Percentiles rank a stretch among this genome's conserved stretches.
These are phyloP conservation scores for Forsythia viridissima DNA, from an alignment of 257 asterid species.

Conservation along the genomic window DNA sequence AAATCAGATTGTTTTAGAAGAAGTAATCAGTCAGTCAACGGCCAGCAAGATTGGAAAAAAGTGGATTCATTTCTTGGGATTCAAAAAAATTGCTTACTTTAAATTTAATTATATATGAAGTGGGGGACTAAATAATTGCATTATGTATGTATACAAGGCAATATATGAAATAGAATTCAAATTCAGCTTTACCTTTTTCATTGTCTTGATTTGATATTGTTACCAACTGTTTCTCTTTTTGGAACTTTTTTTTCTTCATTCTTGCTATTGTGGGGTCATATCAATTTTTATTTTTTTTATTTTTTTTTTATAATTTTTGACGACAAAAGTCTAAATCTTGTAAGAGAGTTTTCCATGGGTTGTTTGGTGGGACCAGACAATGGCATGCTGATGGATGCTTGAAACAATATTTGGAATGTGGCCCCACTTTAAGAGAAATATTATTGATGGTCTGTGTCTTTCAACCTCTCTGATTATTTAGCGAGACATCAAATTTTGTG, in stretches of 20 bases:
- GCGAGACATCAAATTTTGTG: no score
- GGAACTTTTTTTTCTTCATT: constrained; percentile 39
- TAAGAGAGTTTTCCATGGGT: background rate
- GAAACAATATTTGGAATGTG: no score
- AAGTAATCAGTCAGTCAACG: constrained; percentile 51
- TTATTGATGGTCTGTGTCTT: background rate
- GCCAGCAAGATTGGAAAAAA: constrained; percentile 44
- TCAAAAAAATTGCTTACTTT: constrained; percentile 7
- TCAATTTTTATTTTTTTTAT: constrained; percentile 24
- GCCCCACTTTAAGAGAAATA: background rate
- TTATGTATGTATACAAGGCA: constrained; percentile 32
- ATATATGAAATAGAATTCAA: constrained; percentile 53
- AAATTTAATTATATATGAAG: constrained; percentile 4
- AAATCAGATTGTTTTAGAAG: constrained; percentile 36
- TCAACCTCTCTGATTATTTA: no score
- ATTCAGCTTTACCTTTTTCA: constrained; percentile 30
- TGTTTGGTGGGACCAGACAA: background rate
- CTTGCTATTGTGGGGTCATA: constrained; percentile 48
- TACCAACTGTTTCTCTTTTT: constrained; percentile 34
- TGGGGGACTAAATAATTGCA: constrained; percentile 78
- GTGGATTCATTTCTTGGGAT: constrained; percentile 43
- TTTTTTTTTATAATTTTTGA: background rate
- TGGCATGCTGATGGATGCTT: background rate
- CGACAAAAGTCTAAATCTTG: background rate
- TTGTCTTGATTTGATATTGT: constrained; percentile 12